phyloP scores from a whole-genome alignment of 192 early-diverging fungal species.

The Linnemannia hyalina region DNA sequence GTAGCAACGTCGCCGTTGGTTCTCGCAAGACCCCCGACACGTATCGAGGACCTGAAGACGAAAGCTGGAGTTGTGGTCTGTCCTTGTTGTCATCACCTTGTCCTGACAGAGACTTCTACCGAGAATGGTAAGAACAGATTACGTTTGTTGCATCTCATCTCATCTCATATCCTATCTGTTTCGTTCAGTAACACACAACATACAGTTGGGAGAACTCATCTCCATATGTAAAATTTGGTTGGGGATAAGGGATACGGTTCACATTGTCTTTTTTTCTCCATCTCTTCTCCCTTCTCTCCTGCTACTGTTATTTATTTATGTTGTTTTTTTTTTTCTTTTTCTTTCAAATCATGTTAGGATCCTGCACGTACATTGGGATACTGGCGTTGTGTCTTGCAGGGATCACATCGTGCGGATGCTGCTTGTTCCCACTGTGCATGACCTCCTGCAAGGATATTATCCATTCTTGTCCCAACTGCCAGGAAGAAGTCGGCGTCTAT shows the following conservation, averaged over 20 bases:
- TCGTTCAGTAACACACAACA: background rate
- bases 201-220: background rate
- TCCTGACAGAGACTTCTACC: conserved; percentile 11
- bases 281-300: background rate
- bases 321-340: conserved; percentile 8
- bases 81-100: conserved; percentile 11
- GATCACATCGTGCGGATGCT: conserved; percentile 52
- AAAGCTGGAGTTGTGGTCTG: conserved; percentile 12
- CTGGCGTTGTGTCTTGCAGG: conserved; percentile 40
- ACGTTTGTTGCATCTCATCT: background rate
- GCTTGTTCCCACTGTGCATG: conserved; percentile 40
- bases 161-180: background rate
- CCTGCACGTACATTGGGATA: conserved; percentile 49
- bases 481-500: conserved; percentile 49
- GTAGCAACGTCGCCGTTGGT: background rate
- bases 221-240: background rate
- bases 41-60: conserved; percentile 7
- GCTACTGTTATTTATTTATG: background rate
- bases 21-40: background rate
- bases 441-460: conserved; percentile 53
- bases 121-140: conserved; percentile 12
- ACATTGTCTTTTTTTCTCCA: background rate
- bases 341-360: conserved; percentile 18
- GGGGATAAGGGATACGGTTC: background rate
- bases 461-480: conserved; percentile 52